Evolutionary conservation across 2,329 filamentous ascomycete species (phyloP), one percentile per base, ranked within the genome.

Genomic region (Fusarium penzigii): DNA sequence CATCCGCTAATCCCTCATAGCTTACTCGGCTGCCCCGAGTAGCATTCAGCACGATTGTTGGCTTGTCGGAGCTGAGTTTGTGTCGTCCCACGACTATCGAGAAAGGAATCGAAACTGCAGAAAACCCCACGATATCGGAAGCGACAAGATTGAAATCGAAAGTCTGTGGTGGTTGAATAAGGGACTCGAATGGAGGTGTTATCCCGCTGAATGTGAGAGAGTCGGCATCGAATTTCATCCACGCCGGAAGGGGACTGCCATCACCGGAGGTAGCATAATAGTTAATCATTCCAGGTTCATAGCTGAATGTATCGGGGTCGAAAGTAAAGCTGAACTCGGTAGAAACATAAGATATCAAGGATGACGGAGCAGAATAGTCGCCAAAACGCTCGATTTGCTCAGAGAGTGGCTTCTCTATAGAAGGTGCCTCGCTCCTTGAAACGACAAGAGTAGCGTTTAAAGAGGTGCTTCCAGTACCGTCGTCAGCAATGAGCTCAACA

Each of bases 231-330:
- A 96, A 96, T n/a, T 75, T 74, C 42, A 96, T 75, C 92, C 92
- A 96, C 1, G 90, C 86, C 17, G 92, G 92, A 36, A 96, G 74
- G 36, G 92, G 91, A n/a, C 88, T 89, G 64, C 89, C 89, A 64
- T 93, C 82, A 6, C 78, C 78, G 5, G 89, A 88, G 3, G 88
- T 85, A 9, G 90, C 89, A 66, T 94, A 93, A 69, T 92, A 96
- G 52, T 84, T 83, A 46, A 86, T 78, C 14, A 72, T 74, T 10
- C 75, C 72, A 3, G 71, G 70, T 4, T 77, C 73, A 40, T 80
- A 72, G n/a, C 75, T 75, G 68, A 96, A 96, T 0, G 87, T 90
- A 16, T 82, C 72, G 6, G 65, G 59, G 42, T 79, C 73, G 57
- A 87, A 84, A 2, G 69, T 66, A 55, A 85, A 83, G 6, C 70